Conservation (phyloP, 768 basidiomycete species). For the Termitomyces titanicus region DNA sequence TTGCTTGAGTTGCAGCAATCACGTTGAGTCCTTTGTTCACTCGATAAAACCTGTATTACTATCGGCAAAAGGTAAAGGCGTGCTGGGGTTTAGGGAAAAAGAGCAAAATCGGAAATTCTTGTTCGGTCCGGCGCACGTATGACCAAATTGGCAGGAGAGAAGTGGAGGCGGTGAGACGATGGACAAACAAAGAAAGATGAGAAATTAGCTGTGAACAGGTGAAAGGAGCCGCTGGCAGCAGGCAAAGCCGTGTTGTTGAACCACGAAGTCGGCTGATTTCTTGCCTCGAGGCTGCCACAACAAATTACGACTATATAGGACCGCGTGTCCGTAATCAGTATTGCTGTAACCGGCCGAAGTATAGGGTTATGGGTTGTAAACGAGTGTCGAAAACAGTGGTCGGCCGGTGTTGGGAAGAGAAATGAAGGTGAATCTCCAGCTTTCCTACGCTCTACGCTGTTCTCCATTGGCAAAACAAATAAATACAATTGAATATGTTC, state of each 20-base stretch:
- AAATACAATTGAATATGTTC: conserved; percentile 1
- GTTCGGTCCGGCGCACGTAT: neutral
- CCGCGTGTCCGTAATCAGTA: conserved; percentile 15
- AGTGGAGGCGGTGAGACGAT: neutral
- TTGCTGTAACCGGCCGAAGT: conserved; percentile 10
- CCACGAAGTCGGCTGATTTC: conserved; percentile 19
- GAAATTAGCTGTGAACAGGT: conserved; percentile 6
- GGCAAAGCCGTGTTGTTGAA: conserved; percentile 13
- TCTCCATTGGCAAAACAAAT: conserved; percentile 14
- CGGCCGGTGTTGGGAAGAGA: conserved; percentile 4
- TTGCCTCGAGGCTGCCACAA: conserved; percentile 24
- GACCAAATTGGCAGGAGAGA: neutral
- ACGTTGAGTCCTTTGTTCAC: neutral
- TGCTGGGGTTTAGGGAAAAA: conserved; percentile 6
- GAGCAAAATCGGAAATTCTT: neutral
- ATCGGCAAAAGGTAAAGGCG: conserved; percentile 25
- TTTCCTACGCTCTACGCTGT: conserved; percentile 5
- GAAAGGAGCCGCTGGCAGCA: conserved; percentile 13
- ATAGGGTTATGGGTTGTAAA: conserved; percentile 14
- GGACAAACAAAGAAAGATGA: conserved; percentile 10
- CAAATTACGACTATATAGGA: conserved; percentile 11
- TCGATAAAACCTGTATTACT: neutral
- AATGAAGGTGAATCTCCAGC: conserved; percentile 3
- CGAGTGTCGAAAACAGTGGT: conserved; percentile 13
- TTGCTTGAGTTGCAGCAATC: conserved; percentile 19